Conservation (phyloP, 805 yeast genomes). For the Saccharomycopsis babjevae region DNA sequence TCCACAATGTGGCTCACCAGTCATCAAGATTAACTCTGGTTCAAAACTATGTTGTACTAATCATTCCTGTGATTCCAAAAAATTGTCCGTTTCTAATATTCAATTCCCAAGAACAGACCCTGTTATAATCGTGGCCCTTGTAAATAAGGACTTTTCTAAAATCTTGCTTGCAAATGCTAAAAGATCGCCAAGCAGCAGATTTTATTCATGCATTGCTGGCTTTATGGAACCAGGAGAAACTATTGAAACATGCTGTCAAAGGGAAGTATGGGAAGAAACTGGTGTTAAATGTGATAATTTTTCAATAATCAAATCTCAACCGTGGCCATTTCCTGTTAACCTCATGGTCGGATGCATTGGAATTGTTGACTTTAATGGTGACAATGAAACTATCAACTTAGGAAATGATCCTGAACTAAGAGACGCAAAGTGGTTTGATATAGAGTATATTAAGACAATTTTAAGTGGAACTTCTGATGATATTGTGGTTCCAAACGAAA, state of each 20-base stretch:
- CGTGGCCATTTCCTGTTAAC: conserved; percentile 96
- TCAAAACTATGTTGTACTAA: conserved; percentile 45
- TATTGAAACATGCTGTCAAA: conserved; percentile 72
- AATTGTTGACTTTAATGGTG: conserved; percentile 58
- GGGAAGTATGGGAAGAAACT: conserved; percentile 95
- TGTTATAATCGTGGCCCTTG: conserved; percentile 72
- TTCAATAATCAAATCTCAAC: conserved; percentile 64
- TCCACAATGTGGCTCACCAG: conserved; percentile 72
- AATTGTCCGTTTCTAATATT: conserved; percentile 52
- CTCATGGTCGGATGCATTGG: conserved; percentile 91
- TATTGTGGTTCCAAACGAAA: conserved; percentile 24
- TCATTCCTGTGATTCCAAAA: conserved; percentile 29
- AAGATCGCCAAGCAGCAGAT: conserved; percentile 42
- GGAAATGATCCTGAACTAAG: conserved; percentile 79
- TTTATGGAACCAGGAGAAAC: conserved; percentile 94
- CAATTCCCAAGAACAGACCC: conserved; percentile 91
- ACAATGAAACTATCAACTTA: conserved; percentile 53
- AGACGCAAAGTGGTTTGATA: conserved; percentile 81
- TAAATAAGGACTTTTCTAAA: conserved; percentile 48
- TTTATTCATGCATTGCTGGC: conserved; percentile 88
- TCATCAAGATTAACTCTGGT: conserved; percentile 58
- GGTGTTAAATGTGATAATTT: conserved; percentile 61
- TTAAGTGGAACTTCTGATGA: conserved; percentile 19
- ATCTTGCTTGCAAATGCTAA: conserved; percentile 63
- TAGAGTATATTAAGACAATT: conserved; percentile 38